Percentiles rank a stretch among this genome's conserved stretches.
Evolutionary conservation across 2,329 filamentous ascomycete genomes (phyloP).

Genomic region (Cordyceps farinosa): DNA sequence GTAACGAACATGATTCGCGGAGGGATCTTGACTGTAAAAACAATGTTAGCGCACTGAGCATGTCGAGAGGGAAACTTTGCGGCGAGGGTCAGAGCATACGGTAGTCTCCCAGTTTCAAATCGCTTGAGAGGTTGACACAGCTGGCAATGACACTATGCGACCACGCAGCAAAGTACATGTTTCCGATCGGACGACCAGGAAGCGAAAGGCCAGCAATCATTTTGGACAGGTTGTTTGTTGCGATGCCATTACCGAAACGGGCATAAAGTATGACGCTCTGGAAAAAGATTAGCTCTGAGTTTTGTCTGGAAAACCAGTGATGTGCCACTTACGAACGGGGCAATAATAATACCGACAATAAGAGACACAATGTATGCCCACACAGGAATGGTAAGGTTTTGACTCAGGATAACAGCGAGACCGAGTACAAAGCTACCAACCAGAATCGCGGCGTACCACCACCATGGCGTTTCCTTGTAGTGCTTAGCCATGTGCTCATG

Average conservation of each 20-base stretch:
- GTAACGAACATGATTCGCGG: conserved; percentile 53
- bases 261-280: conserved; percentile 51
- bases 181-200: conserved; percentile 49
- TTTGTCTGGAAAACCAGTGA: neutral
- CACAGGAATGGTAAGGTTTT: conserved; percentile 43
- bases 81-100: conserved; percentile 32
- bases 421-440: conserved; percentile 44
- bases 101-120: conserved; percentile 58
- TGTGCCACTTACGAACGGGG: conserved; percentile 42
- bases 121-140: conserved; percentile 46
- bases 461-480: conserved; percentile 49
- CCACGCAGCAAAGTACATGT: conserved; percentile 58
- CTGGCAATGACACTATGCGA: conserved; percentile 54
- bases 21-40: conserved; percentile 48
- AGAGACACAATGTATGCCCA: conserved; percentile 48
- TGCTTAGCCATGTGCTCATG: conserved; percentile 49
- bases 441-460: conserved; percentile 44
- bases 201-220: conserved; percentile 52
- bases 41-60: conserved; percentile 21
- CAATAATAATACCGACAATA: conserved; percentile 42
- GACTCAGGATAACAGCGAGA: conserved; percentile 42
- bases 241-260: conserved; percentile 54
- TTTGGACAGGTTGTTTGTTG: conserved; percentile 56
- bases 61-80: neutral
- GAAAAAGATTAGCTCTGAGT: conserved; percentile 14